These are phyloP conservation scores for Ascodesmis nigricans DNA, from an alignment of 495 filamentous ascomycete species.

Conservation along the genomic window DNA sequence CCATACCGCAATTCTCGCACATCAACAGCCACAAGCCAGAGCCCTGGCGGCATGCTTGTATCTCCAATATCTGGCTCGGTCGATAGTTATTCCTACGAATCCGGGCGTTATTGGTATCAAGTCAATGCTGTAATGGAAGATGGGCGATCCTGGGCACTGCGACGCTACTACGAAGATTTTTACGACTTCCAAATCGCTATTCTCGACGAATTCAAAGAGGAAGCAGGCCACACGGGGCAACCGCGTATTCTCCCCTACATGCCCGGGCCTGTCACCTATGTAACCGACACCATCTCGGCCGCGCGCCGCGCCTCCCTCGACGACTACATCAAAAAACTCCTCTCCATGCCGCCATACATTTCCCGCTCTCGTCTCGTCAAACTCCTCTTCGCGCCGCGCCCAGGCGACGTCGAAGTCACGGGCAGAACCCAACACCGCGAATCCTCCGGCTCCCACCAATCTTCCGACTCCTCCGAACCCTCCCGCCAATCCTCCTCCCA, in stretches of 20 bases:
- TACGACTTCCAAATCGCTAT: slow-evolving; percentile 97
- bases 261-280: slow-evolving; percentile 93
- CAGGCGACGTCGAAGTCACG: slow-evolving; percentile 76
- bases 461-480: slow-evolving; percentile 28
- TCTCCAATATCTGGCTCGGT: slow-evolving; percentile 60
- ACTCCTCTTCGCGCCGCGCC: slow-evolving; percentile 70
- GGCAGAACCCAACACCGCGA: slow-evolving; percentile 25
- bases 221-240: slow-evolving; percentile 64
- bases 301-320: slow-evolving; percentile 78
- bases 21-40: slow-evolving; percentile 27
- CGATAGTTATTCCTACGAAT: slow-evolving; percentile 84
- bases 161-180: slow-evolving; percentile 90
- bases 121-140: slow-evolving; percentile 84
- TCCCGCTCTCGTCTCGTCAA: slow-evolving; percentile 60
- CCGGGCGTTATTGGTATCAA: slow-evolving; percentile 97
- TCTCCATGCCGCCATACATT: slow-evolving; percentile 66
- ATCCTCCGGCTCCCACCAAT: slow-evolving; percentile 29
- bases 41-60: too few species aligned
- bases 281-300: slow-evolving; percentile 90
- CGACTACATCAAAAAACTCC: slow-evolving; percentile 78
- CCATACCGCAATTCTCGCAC: slow-evolving; percentile 15
- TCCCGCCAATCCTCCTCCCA: slow-evolving; percentile 57
- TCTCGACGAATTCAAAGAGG: slow-evolving; percentile 77
- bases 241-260: slow-evolving; percentile 85
- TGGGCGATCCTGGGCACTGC: slow-evolving; percentile 75